Evolutionary conservation across 164 flowering plant species (phyloP).

Genomic region (Euptelea pleiosperma): DNA sequence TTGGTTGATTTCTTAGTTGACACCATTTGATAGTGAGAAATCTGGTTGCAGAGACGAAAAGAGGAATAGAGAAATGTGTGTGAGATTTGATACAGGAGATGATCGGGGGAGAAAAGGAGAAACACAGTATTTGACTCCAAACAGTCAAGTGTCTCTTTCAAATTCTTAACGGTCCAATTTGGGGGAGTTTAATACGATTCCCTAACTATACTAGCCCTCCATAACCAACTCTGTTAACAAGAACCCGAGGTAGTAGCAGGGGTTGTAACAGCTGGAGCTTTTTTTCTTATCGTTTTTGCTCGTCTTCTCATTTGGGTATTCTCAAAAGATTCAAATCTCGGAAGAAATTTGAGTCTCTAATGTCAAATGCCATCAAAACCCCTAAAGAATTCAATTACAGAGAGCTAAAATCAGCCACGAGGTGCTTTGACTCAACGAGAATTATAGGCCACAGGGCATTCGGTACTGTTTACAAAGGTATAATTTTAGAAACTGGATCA

Average conservation of each 20-base stretch:
- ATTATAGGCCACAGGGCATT: slow-evolving; percentile 83
- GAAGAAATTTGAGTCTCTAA: slow-evolving; percentile 38
- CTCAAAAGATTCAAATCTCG: slow-evolving; percentile 34
- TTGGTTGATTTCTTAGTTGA: slow-evolving; percentile 14
- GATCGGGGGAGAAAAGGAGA: too few relatives aligned
- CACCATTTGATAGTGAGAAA: slow-evolving; percentile 2
- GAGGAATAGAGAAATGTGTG: background rate
- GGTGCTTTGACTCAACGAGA: slow-evolving; percentile 47
- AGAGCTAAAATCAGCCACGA: slow-evolving; percentile 69
- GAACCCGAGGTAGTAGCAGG: slow-evolving; percentile 73
- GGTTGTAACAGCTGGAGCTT: slow-evolving; percentile 75
- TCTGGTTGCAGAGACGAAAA: background rate
- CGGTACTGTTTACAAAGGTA: slow-evolving; percentile 77
- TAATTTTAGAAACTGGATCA: slow-evolving; percentile 53
- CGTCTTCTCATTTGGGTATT: slow-evolving; percentile 56
- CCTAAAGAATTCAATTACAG: slow-evolving; percentile 85
- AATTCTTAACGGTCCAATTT: background rate
- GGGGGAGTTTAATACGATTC: background rate
- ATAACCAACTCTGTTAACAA: slow-evolving; percentile 48
- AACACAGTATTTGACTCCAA: too few relatives aligned
- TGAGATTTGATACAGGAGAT: too few relatives aligned
- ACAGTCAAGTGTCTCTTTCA: too few relatives aligned
- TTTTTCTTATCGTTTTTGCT: slow-evolving; percentile 52
- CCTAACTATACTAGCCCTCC: too few relatives aligned
- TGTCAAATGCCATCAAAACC: slow-evolving; percentile 51